Evolutionary conservation across 148 eudicot genomes (phyloP), one percentile per base, ranked within the genome.

Genomic region (Spergularia marina): DNA sequence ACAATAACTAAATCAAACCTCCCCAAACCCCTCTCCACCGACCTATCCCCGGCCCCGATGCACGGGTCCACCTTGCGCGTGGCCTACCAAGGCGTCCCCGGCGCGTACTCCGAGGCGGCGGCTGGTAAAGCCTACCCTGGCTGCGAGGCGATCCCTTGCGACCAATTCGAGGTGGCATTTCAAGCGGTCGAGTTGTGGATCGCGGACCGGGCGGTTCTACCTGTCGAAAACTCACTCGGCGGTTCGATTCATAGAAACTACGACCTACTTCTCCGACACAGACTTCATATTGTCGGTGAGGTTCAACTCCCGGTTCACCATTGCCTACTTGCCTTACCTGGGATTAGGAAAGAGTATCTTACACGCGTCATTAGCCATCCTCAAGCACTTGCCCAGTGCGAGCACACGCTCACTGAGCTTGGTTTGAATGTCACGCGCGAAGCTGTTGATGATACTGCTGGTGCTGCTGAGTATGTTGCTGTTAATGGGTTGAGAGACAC

Each of bases 31-130:
- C 86, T 91, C 21, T 82, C 86, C 11, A 80, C 89, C 0, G 94
- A 91, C 72, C 77, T 91, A 0, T 88, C 94, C 0, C 87, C 94
- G 10, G 89, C 91, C 0, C 98, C 98, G 74, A 85, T 84, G 91
- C 98, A 93, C 85, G 98, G 98, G 2, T 76, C 91, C 0, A 59
- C 73, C 7, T 84, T 93, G 4, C 91, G 98, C 1, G 98, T 93
- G 4, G 98, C 98, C 0, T 91, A 93, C 78, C 98, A 93, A 52
- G 98, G 98, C 4, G 98, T 93, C 4, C 98, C 98, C 10, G 98
- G 98, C 12, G 97, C 98, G 9, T 93, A 91, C 83, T 91, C 97
- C 2, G 98, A 93, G 23, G 92, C 97, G 2, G 98, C 98, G 1
- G 94, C 98, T 5, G 94, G 92, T 0, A 91, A 89, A 41, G 98